Base-by-base conservation (phyloP, 116 monocot genomes). In the Trichopus zeylanicus region DNA sequence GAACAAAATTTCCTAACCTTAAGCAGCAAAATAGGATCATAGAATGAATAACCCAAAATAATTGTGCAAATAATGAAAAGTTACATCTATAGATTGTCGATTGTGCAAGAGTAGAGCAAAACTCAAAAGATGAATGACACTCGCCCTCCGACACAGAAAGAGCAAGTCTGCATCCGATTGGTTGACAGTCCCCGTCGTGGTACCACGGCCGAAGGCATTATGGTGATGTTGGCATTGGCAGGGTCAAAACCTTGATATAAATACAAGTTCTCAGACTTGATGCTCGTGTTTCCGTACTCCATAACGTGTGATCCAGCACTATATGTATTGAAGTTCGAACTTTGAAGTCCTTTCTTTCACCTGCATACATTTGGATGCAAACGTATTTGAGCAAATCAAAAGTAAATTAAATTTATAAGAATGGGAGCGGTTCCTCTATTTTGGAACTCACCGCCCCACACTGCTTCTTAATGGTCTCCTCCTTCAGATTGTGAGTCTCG, bases 141-240 rank as follows among this genome's bases (percentile, higher is more conserved):
- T 75, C 48, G 89, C 94, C 71, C 70, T 70, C 27, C 79, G 69
- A 90, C 84, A 87, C 25, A 97, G 39, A 67, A 84, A 87, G 46
- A 91, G 79, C 18, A 97, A 81, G 39, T 91, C 87, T 2, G 87
- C 97, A 53, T 97, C 97, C 23, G 91, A 71, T 58, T 97, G 91
- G 62, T 91, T 85, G 56, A 91, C 53, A 2, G 49, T 71, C 10
- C 71, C 69, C 49, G 46, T 31, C 6, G 20, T 53, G 29, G 33
- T 54, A 6, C 24, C 35, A 8, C 16, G 33, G 27, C n/a, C n/a
- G n/a, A 75, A 37, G 30, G 42, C 32, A 48, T 81, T 81, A 21
- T 75, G 22, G 60, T 62, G 15, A 66, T 57, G 29, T 84, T 83
- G 34, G 75, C 78, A 51, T 71, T 88, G 22, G 64, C 57, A 8